Evolutionary conservation across 805 yeast genomes (phyloP).

Genomic region (Wickerhamomyces rabaulensis): DNA sequence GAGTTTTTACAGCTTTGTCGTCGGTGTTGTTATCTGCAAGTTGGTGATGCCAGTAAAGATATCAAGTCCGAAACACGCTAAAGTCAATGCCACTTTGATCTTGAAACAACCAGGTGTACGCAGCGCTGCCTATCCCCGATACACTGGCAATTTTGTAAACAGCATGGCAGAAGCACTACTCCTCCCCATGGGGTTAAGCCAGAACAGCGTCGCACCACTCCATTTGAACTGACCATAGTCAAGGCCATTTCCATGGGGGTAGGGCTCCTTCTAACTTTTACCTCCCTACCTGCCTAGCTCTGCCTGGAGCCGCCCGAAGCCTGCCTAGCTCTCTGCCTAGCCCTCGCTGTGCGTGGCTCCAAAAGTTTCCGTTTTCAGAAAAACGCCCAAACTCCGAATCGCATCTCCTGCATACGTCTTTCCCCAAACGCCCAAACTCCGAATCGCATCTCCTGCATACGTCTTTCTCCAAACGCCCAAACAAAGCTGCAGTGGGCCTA

Average conservation of each 20-base stretch:
- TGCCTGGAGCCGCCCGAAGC: too few species aligned
- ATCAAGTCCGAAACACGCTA: background rate
- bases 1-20: too few species aligned
- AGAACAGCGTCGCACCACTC: too few species aligned
- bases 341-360: background rate
- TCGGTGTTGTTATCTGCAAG: background rate
- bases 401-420: slow-evolving; percentile 6
- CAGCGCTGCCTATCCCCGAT: too few species aligned
- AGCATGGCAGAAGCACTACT: too few species aligned
- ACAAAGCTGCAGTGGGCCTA: slow-evolving; percentile 2
- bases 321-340: background rate
- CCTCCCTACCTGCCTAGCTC: background rate
- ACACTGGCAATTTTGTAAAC: too few species aligned
- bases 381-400: slow-evolving; percentile 9
- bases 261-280: background rate
- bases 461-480: background rate
- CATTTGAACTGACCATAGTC: too few species aligned
- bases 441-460: slow-evolving; percentile 9
- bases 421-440: slow-evolving; percentile 5
- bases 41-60: background rate
- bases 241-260: too few species aligned
- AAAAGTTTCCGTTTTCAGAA: background rate
- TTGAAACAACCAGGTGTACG: too few species aligned
- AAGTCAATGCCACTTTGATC: background rate
- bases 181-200: too few species aligned